Evolutionary conservation across 1,284 basidiomycete genomes (phyloP).

Genomic region (Cutaneotrichosporon spelunceum): DNA sequence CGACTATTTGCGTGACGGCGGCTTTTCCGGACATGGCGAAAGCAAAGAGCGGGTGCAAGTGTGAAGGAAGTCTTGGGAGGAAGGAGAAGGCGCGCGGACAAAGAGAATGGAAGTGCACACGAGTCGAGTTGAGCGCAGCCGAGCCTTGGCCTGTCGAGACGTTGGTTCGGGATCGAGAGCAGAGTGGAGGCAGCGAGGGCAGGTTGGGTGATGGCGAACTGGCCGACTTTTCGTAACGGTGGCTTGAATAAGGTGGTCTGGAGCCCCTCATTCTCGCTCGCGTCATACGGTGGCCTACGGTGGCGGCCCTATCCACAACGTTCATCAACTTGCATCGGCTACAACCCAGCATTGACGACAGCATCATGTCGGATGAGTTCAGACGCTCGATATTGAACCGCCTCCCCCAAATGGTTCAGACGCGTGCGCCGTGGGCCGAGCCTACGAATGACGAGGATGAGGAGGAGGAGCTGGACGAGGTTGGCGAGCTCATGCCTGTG

Average conservation of each 20-base stretch:
- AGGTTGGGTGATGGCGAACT: not conserved
- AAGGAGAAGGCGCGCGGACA: not conserved
- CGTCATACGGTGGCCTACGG: not conserved
- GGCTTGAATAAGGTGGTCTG: not conserved
- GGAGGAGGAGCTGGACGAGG: constrained; percentile 59
- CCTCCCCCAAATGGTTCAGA: constrained; percentile 43
- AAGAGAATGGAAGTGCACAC: not conserved
- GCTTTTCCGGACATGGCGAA: constrained; percentile 23
- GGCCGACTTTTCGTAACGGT: constrained; percentile 11
- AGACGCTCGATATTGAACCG: constrained; percentile 45
- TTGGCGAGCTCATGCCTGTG: constrained; percentile 60
- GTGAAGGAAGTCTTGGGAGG: not conserved
- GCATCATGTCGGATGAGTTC: constrained; percentile 47
- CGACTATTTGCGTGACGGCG: constrained; percentile 24
- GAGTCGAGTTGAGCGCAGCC: no score
- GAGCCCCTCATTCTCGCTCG: not conserved
- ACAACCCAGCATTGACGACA: no score
- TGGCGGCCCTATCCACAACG: not conserved
- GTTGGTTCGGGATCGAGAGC: not conserved
- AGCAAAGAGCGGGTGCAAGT: no score
- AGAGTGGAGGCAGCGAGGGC: not conserved
- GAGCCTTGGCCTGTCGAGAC: not conserved
- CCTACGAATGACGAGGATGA: constrained; percentile 44
- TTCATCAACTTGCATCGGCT: no score
- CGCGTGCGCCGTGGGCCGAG: constrained; percentile 47